Evolutionary conservation across 495 filamentous ascomycete species (phyloP), one percentile per base, ranked within the genome.

Genomic region (Penicillium cinerascens): DNA sequence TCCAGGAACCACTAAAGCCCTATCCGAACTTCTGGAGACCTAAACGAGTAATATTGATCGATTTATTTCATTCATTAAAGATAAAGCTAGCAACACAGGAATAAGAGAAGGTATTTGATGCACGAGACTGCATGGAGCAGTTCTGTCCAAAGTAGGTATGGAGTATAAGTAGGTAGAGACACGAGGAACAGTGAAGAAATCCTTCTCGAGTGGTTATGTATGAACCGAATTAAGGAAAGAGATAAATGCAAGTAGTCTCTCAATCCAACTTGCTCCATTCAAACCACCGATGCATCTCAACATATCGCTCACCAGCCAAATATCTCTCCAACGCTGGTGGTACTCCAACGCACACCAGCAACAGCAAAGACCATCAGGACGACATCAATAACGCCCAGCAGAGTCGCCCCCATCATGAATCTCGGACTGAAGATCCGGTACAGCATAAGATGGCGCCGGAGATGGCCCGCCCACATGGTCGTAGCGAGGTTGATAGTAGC

Each of bases 381-480:
- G 1, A 93, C 49, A 58, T 97, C 93, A 11, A 93, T 84, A 13
- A 90, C 78, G 17, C 90, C 58, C 46, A 97, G 56, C 33, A 86
- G 82, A 1, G 75, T 74, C 0, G 87, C 87, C 2, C 87, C 90
- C 56, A 88, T 80, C 89, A 97, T 89, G 68, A 91, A 97, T 33
- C 91, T 67, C 27, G 93, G 93, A 66, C 76, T 84, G 59, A 98
- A 98, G 45, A 98, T 90, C n/a, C 95, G 83, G 70, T 92, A 97
- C 26, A 98, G 76, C 95, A 98, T 98, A 42, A 98, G 75, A 72
- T 99, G 93, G 44, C 93, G 78, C 35, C 95, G 75, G 45, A 99
- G 72, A 60, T 88, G 82, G 6, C 88, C 91, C 0, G 92, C 89
- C 86, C 89, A 95, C 69, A 88, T 84, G 54, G 87, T 91, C 4